Evolutionary conservation across 176 grass and related monocot genomes (phyloP).

Genomic region (Calamus simplicifolius): DNA sequence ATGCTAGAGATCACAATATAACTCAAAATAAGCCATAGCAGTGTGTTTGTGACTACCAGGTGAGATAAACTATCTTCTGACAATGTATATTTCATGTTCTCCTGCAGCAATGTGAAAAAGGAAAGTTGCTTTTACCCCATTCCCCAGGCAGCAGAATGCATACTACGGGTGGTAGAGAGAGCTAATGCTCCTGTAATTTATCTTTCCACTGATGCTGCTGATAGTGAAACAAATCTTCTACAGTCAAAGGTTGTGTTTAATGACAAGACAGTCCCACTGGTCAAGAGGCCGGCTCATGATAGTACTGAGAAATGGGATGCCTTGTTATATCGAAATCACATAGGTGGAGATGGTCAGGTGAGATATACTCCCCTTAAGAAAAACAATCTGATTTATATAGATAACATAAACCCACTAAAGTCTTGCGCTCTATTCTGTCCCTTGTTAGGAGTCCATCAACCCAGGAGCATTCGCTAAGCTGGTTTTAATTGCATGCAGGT

Average conservation of each 20-base stretch:
- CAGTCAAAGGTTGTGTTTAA: conserved; percentile 62
- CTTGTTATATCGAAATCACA: conserved; percentile 69
- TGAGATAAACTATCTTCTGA: conserved; percentile 6
- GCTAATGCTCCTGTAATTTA: conserved; percentile 71
- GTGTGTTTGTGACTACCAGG: no score
- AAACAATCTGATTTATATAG: no score
- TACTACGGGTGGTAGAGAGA: conserved; percentile 53
- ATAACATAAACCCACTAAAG: no score
- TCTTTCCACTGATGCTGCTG: conserved; percentile 85
- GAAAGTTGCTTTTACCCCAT: conserved; percentile 94
- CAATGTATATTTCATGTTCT: conserved; percentile 3
- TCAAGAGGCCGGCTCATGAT: conserved; percentile 73
- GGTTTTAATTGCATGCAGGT: conserved; percentile 28
- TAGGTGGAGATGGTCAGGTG: conserved; percentile 69
- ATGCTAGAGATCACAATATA: no score
- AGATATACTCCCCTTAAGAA: background rate
- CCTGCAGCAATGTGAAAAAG: conserved; percentile 75
- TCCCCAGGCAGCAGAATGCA: conserved; percentile 88
- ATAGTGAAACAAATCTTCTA: conserved; percentile 61
- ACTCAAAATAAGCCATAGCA: no score
- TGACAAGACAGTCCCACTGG: conserved; percentile 64
- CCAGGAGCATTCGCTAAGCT: background rate
- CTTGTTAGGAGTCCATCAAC: background rate
- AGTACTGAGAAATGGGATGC: conserved; percentile 86
- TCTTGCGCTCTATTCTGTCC: background rate